phyloP scores from a whole-genome alignment of 2,329 filamentous ascomycete species.

The Fusarium albosuccineum region DNA sequence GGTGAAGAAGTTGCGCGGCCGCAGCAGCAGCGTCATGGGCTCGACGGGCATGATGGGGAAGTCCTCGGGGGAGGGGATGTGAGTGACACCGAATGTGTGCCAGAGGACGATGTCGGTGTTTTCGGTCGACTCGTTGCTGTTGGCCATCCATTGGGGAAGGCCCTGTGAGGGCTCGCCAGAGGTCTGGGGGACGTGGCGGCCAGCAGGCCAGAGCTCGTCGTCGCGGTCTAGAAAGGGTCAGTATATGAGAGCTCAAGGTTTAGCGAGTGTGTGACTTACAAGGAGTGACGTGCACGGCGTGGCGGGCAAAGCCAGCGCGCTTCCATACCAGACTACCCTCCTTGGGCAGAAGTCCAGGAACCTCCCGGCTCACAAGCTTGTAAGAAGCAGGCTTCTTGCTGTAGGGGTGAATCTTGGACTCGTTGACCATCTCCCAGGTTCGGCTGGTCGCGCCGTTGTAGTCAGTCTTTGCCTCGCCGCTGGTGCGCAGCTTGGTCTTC shows the following conservation, averaged over 20 bases:
- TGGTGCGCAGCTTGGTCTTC: conserved; percentile 82
- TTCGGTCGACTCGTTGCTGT: conserved; percentile 76
- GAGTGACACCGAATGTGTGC: conserved; percentile 93
- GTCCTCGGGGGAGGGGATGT: conserved; percentile 91
- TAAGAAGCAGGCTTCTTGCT: conserved; percentile 88
- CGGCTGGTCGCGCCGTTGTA: conserved; percentile 84
- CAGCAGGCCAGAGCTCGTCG: conserved; percentile 85
- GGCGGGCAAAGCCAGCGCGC: conserved; percentile 86
- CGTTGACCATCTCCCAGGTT: conserved; percentile 93
- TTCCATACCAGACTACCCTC: conserved; percentile 88
- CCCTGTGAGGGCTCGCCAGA: conserved; percentile 82
- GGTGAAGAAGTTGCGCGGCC: conserved; percentile 86
- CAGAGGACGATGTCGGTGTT: conserved; percentile 91
- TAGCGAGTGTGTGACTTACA: conserved; percentile 68
- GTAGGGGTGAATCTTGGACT: conserved; percentile 85
- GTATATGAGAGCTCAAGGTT: neutral
- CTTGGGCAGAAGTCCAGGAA: conserved; percentile 83
- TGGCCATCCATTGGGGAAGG: conserved; percentile 81
- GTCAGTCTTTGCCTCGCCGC: conserved; percentile 77
- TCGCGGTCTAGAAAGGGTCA: conserved; percentile 71
- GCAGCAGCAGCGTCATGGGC: conserved; percentile 83
- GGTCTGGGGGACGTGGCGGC: conserved; percentile 89
- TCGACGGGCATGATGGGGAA: conserved; percentile 93
- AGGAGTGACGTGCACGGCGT: conserved; percentile 89
- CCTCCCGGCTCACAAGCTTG: conserved; percentile 90